These are phyloP conservation scores for Penicillium coprophilum DNA, from an alignment of 495 filamentous ascomycete genomes.

Conservation along the genomic window DNA sequence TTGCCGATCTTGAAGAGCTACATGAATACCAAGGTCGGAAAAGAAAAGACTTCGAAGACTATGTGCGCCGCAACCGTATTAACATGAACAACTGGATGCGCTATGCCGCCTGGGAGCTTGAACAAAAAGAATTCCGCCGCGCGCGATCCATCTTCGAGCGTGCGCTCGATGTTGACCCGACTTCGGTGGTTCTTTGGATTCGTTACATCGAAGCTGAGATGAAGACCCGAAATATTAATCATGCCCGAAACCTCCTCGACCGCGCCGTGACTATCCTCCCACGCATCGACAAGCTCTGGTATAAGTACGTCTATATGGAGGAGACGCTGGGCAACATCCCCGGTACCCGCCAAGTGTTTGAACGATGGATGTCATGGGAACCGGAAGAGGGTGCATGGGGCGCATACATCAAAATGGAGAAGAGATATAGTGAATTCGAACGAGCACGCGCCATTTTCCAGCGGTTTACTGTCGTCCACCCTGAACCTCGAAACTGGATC, in stretches of 20 bases:
- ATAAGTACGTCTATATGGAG: slow-evolving; percentile 98
- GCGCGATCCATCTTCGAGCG: slow-evolving; percentile 96
- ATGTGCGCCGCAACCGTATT: slow-evolving; percentile 90
- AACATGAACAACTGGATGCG: slow-evolving; percentile 99
- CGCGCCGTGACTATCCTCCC: slow-evolving; percentile 94
- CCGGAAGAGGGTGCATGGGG: slow-evolving; percentile 94
- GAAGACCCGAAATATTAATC: slow-evolving; percentile 95
- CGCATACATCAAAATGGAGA: slow-evolving; percentile 95
- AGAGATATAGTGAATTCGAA: slow-evolving; percentile 87
- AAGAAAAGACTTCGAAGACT: slow-evolving; percentile 95
- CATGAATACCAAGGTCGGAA: slow-evolving; percentile 97
- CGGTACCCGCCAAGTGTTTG: slow-evolving; percentile 91
- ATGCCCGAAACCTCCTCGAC: slow-evolving; percentile 91
- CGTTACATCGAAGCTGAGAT: slow-evolving; percentile 96
- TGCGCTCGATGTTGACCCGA: slow-evolving; percentile 87
- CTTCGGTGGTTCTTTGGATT: slow-evolving; percentile 78
- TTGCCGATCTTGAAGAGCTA: slow-evolving; percentile 94
- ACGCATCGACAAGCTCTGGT: slow-evolving; percentile 93
- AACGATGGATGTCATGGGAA: slow-evolving; percentile 98
- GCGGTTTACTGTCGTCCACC: slow-evolving; percentile 89
- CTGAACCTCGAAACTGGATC: slow-evolving; percentile 95
- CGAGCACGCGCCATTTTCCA: slow-evolving; percentile 83
- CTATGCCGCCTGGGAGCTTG: slow-evolving; percentile 95
- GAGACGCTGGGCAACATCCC: slow-evolving; percentile 93
- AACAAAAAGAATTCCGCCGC: slow-evolving; percentile 96